Evolutionary conservation across 2,329 filamentous ascomycete genomes (phyloP).

Genomic region (Diplodia corticola): DNA sequence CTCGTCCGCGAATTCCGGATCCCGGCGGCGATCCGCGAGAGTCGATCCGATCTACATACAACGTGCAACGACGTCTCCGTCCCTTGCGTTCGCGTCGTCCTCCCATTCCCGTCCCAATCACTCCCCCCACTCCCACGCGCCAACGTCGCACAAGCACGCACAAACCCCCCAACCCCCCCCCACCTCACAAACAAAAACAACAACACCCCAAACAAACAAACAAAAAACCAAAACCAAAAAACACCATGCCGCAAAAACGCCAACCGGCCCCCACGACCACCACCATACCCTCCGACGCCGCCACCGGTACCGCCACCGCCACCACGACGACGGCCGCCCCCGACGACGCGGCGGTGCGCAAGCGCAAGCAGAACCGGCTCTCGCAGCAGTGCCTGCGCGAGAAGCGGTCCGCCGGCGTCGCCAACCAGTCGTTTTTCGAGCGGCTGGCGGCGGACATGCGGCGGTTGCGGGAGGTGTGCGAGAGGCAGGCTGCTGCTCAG

Average conservation of each 20-base stretch:
- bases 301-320: not conserved
- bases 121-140: too few relatives aligned
- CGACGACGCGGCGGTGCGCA: not conserved
- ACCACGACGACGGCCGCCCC: not conserved
- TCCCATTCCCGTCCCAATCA: too few relatives aligned
- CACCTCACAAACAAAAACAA: not conserved
- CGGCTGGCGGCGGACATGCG: not conserved
- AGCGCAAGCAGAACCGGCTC: constrained; percentile 22
- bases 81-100: too few relatives aligned
- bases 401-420: constrained; percentile 6
- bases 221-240: too few relatives aligned
- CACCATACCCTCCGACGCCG: not conserved
- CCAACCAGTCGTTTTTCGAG: not conserved
- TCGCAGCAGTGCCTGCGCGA: constrained; percentile 22
- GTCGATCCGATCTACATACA: too few relatives aligned
- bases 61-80: too few relatives aligned
- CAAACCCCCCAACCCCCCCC: too few relatives aligned
- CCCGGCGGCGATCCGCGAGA: too few relatives aligned
- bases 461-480: not conserved
- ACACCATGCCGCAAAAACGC: not conserved
- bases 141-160: too few relatives aligned
- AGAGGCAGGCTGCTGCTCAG: too few relatives aligned
- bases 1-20: too few relatives aligned
- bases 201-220: not conserved
- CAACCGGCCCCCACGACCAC: not conserved